phyloP scores from a whole-genome alignment of 306 rosid genomes.

The Quercus cerris region DNA sequence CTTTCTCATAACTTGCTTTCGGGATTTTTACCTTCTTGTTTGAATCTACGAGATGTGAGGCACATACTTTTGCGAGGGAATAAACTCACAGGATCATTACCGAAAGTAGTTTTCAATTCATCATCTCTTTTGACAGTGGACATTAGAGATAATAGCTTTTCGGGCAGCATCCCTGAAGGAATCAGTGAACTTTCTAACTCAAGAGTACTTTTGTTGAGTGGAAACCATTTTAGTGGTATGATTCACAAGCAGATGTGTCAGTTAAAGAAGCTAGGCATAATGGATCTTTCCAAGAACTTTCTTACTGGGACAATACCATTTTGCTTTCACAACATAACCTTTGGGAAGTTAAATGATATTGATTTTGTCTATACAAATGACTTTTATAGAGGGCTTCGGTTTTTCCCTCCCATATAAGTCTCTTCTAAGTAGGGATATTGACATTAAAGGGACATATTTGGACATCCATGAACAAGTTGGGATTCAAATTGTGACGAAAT shows the following conservation, averaged over 20 bases:
- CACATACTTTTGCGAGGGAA: slow-evolving; percentile 11
- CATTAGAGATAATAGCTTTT: slow-evolving; percentile 3
- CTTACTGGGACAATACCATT: slow-evolving; percentile 7
- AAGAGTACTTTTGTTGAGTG: slow-evolving; percentile 8
- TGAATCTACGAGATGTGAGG: fast-evolving
- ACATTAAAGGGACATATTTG: no score
- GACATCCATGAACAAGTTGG: not conserved
- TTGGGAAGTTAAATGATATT: not conserved
- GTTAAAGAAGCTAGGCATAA: not conserved
- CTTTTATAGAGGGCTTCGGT: no score
- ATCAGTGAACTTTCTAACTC: not conserved
- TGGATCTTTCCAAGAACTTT: slow-evolving; percentile 16
- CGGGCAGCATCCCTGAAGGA: slow-evolving; percentile 14
- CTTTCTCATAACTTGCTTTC: slow-evolving; percentile 16
- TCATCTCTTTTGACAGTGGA: slow-evolving; percentile 1
- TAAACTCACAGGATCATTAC: not conserved
- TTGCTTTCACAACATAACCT: slow-evolving; percentile 1
- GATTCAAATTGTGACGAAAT: not conserved
- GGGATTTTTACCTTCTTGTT: slow-evolving; percentile 1
- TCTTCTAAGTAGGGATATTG: no score
- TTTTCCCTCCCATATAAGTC: no score
- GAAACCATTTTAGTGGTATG: slow-evolving; percentile 7
- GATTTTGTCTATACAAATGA: not conserved
- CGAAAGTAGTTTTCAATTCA: not conserved
- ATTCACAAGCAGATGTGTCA: slow-evolving; percentile 5